Conservation (phyloP, 2,329 filamentous ascomycete species). For the Pyrenochaeta sp. region DNA sequence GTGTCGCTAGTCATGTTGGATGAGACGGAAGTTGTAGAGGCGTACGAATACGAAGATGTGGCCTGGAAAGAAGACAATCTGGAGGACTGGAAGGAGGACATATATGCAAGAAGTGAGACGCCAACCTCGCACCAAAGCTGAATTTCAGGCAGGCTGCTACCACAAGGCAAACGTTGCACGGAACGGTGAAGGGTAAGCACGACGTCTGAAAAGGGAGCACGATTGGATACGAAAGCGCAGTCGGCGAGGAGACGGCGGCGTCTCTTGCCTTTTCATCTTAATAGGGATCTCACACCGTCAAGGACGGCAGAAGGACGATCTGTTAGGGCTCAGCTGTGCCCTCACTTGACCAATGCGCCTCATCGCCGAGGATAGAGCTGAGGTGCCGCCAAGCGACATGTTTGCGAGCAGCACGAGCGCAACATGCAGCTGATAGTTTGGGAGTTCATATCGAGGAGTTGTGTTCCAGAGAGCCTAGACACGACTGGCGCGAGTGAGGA, state of each 20-base stretch:
- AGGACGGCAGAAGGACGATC: constrained; percentile 2
- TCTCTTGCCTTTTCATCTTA: not conserved
- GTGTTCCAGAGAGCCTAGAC: not conserved
- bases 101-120: constrained; percentile 6
- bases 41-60: not conserved
- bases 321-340: constrained; percentile 7
- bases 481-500: not conserved
- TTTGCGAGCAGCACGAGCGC: constrained; percentile 24
- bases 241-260: constrained; percentile 2
- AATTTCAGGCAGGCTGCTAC: constrained; percentile 2
- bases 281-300: constrained; percentile 12
- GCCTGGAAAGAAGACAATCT: not conserved
- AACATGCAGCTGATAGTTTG: constrained; percentile 13
- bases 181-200: constrained; percentile 11
- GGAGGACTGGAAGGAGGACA: not conserved
- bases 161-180: constrained; percentile 5
- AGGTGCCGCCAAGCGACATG: constrained; percentile 18
- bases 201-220: constrained; percentile 4
- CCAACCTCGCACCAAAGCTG: constrained; percentile 9
- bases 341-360: constrained; percentile 10
- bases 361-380: constrained; percentile 18
- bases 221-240: not conserved
- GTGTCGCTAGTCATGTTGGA: constrained; percentile 25
- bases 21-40: not conserved
- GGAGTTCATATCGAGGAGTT: not conserved